phyloP scores from a whole-genome alignment of 2,329 filamentous ascomycete genomes.

The Colletotrichum liaoningense region DNA sequence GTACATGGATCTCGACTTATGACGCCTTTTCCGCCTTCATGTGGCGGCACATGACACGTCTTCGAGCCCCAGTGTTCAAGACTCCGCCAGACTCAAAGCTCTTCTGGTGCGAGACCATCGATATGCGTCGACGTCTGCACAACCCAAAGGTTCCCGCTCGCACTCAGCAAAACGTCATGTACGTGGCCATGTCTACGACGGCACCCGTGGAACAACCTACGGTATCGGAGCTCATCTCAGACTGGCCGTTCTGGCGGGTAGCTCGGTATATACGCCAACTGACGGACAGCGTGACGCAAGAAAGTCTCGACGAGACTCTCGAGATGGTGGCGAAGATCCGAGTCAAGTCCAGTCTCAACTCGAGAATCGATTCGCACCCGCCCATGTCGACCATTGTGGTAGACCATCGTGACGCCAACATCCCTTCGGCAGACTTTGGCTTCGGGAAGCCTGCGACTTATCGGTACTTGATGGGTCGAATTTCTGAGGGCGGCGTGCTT shows the following conservation, averaged over 20 bases:
- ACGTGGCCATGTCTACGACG: conserved; percentile 40
- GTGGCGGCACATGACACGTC: conserved; percentile 51
- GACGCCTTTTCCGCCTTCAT: conserved; percentile 56
- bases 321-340: conserved; percentile 46
- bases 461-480: conserved; percentile 45
- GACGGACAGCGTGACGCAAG: conserved; percentile 49
- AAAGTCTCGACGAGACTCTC: conserved; percentile 44
- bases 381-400: conserved; percentile 49
- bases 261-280: conserved; percentile 51
- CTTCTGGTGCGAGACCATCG: conserved; percentile 22
- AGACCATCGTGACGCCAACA: conserved; percentile 47
- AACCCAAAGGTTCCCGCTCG: conserved; percentile 40
- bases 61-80: conserved; percentile 48
- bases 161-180: conserved; percentile 50
- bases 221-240: conserved; percentile 47
- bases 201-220: conserved; percentile 44
- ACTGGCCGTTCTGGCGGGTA: conserved; percentile 47
- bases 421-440: conserved; percentile 48
- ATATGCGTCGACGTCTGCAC: conserved; percentile 41
- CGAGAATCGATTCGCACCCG: conserved; percentile 48
- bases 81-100: conserved; percentile 41
- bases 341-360: conserved; percentile 48
- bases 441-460: conserved; percentile 48
- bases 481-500: conserved; percentile 43
- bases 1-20: conserved; percentile 57